Conservation (phyloP, 2,329 filamentous ascomycete genomes). For the Erysiphe pisi region DNA sequence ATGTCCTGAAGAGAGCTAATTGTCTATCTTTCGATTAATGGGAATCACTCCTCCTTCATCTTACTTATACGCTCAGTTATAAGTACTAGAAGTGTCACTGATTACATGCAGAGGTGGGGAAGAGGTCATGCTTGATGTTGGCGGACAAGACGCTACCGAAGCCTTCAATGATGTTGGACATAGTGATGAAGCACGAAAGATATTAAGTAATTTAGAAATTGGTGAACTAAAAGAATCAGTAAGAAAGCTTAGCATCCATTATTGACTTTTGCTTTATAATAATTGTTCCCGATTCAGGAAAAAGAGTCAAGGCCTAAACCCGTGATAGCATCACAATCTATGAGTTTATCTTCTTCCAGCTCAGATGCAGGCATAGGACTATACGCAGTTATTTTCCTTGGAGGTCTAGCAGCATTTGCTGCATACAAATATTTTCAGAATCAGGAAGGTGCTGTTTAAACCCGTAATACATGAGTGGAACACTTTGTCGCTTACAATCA, state of each 20-base stretch:
- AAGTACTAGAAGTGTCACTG: neutral
- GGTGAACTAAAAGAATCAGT: conserved; percentile 73
- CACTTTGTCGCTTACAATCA: too few species aligned
- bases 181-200: conserved; percentile 95
- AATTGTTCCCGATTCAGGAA: conserved; percentile 14
- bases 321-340: conserved; percentile 44
- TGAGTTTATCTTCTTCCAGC: conserved; percentile 39
- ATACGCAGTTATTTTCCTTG: conserved; percentile 70
- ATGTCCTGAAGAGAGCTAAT: neutral
- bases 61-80: neutral
- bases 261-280: conserved; percentile 30
- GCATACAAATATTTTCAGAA: conserved; percentile 73
- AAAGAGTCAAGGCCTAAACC: conserved; percentile 64
- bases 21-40: neutral
- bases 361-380: conserved; percentile 61
- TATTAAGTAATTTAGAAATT: conserved; percentile 64
- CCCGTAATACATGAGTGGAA: too few species aligned
- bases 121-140: conserved; percentile 94
- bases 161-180: conserved; percentile 99
- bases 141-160: conserved; percentile 90
- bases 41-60: neutral
- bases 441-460: conserved; percentile 31
- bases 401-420: conserved; percentile 64
- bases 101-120: conserved; percentile 68
- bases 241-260: conserved; percentile 37